Evolutionary conservation across 2,329 filamentous ascomycete genomes (phyloP).

Genomic region (Trichoderma brevicompactum): DNA sequence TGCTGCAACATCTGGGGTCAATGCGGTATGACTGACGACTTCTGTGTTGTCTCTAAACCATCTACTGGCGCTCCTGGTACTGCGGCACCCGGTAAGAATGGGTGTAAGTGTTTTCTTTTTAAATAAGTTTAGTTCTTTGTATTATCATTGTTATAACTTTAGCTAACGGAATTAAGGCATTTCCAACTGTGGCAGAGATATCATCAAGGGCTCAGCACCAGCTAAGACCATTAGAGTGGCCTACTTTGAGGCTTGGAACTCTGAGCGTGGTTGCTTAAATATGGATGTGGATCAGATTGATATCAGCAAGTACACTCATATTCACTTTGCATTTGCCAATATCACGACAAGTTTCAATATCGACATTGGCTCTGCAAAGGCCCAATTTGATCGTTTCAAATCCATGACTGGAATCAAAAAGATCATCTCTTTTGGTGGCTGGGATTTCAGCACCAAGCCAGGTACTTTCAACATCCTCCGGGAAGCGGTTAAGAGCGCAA

Average conservation of each 20-base stretch:
- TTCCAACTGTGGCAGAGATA: slow-evolving; percentile 42
- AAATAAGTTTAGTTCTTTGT: too few species aligned
- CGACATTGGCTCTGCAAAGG: slow-evolving; percentile 31
- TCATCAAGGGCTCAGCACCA: slow-evolving; percentile 38
- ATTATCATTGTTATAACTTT: slow-evolving; percentile 2
- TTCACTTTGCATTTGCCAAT: slow-evolving; percentile 43
- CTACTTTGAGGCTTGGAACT: slow-evolving; percentile 44
- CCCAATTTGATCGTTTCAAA: slow-evolving; percentile 41
- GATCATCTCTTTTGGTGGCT: slow-evolving; percentile 45
- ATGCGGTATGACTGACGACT: slow-evolving; percentile 51
- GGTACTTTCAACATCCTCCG: slow-evolving; percentile 38
- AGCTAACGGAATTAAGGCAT: slow-evolving; percentile 33
- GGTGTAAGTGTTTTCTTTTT: slow-evolving; percentile 27
- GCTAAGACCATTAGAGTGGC: slow-evolving; percentile 36
- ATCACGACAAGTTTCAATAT: slow-evolving; percentile 34
- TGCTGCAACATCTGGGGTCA: slow-evolving; percentile 51
- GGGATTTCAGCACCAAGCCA: slow-evolving; percentile 40
- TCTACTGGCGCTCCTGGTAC: slow-evolving; percentile 39
- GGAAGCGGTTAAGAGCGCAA: slow-evolving; percentile 39
- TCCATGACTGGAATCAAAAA: slow-evolving; percentile 38
- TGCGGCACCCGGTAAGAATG: slow-evolving; percentile 33
- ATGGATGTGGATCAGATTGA: slow-evolving; percentile 39
- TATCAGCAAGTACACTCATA: slow-evolving; percentile 37
- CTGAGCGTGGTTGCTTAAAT: slow-evolving; percentile 37
- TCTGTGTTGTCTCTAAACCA: slow-evolving; percentile 44